phyloP scores from a whole-genome alignment of 2,329 filamentous ascomycete genomes.

The Diaporthe eres region DNA sequence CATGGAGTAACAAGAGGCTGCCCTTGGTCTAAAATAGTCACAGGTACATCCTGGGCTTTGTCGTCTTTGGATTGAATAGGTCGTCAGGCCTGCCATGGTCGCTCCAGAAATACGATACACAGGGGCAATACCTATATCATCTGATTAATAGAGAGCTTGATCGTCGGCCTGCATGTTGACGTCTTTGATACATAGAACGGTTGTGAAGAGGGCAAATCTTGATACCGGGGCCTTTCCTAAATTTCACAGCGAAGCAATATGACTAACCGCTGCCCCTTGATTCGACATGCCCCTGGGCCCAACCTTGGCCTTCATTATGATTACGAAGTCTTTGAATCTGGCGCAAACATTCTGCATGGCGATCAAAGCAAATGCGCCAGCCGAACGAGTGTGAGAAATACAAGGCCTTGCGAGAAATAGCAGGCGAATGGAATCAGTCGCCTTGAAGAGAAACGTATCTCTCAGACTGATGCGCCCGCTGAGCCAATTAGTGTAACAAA shows the following conservation, averaged over 20 bases:
- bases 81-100: neutral
- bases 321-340: neutral
- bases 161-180: too few species aligned
- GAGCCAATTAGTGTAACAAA: too few species aligned
- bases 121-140: neutral
- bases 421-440: too few species aligned
- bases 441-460: too few species aligned
- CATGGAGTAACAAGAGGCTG: neutral
- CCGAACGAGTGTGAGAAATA: too few species aligned
- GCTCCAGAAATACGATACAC: neutral
- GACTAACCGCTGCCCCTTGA: too few species aligned
- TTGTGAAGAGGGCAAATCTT: too few species aligned
- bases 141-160: neutral
- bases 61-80: neutral
- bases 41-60: neutral
- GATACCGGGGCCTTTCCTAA: neutral
- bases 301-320: neutral
- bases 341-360: neutral
- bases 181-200: too few species aligned
- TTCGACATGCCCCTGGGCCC: too few species aligned
- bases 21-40: neutral
- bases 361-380: neutral
- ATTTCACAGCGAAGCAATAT: neutral
- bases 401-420: too few species aligned
- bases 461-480: too few species aligned